These are phyloP conservation scores for Mesostigma viride DNA, from an alignment of 139 green algal species.

Conservation along the genomic window DNA sequence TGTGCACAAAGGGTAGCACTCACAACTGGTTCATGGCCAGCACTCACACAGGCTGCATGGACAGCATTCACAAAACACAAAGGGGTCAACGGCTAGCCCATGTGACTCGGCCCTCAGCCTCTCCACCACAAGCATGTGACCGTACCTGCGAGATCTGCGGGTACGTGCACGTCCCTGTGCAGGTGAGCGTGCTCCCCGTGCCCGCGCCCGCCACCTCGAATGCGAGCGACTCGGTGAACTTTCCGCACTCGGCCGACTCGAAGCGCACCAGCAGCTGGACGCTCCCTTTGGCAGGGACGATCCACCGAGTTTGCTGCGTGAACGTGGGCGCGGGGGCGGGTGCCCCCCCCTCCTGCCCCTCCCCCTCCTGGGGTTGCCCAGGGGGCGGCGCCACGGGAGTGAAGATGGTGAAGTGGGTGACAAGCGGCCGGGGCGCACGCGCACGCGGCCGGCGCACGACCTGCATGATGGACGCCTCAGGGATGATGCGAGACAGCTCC, in stretches of 20 bases:
- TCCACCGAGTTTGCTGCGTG: constrained; percentile 39
- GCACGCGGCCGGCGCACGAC: constrained; percentile 18
- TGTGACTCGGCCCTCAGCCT: no score
- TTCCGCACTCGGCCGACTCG: constrained; percentile 33
- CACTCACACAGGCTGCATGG: no score
- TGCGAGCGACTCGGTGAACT: constrained; percentile 42
- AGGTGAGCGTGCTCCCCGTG: constrained; percentile 9
- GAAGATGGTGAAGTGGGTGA: constrained; percentile 43
- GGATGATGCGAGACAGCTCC: constrained; percentile 22
- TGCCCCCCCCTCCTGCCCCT: not conserved
- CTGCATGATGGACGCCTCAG: constrained; percentile 40
- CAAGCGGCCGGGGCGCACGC: constrained; percentile 29
- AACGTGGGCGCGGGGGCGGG: not conserved
- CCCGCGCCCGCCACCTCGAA: constrained; percentile 55
- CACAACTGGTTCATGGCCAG: no score
- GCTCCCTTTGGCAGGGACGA: constrained; percentile 36
- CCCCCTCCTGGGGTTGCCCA: not conserved
- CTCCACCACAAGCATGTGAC: no score
- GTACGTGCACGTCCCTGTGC: constrained; percentile 44
- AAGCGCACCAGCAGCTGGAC: constrained; percentile 51
- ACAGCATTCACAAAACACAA: no score
- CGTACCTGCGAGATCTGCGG: constrained; percentile 55
- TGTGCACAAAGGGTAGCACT: no score
- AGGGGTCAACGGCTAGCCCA: no score
- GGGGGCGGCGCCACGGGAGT: constrained; percentile 14